phyloP scores from a whole-genome alignment of 257 asterid genomes.

The Anisodus tanguticus region DNA sequence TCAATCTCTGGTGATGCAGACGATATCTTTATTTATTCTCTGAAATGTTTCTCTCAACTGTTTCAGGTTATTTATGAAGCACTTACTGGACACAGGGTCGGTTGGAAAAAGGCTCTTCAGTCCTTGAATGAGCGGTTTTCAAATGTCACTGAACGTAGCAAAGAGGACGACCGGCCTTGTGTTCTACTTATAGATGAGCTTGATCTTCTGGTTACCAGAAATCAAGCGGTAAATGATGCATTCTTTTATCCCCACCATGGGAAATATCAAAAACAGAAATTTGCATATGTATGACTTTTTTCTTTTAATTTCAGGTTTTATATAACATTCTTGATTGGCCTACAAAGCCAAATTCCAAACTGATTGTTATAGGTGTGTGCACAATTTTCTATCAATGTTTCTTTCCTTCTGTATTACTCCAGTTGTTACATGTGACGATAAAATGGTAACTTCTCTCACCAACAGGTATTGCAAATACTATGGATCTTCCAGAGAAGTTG shows the following conservation, averaged over 20 bases:
- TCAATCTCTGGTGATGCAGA: constrained; percentile 22
- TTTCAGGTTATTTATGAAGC: constrained; percentile 94
- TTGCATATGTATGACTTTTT: constrained; percentile 24
- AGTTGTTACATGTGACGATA: neutral
- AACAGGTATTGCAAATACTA: constrained; percentile 97
- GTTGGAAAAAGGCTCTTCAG: constrained; percentile 95
- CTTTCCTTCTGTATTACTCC: neutral
- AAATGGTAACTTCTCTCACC: constrained; percentile 32
- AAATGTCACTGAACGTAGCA: constrained; percentile 53
- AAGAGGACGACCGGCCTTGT: constrained; percentile 74
- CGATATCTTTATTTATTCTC: neutral
- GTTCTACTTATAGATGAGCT: constrained; percentile 94
- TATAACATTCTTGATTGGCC: constrained; percentile 99
- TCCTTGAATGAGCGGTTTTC: constrained; percentile 81
- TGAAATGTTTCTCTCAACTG: constrained; percentile 27
- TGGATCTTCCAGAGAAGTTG: constrained; percentile 99
- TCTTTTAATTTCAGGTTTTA: constrained; percentile 59
- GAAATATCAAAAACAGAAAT: constrained; percentile 2
- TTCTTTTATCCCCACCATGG: neutral
- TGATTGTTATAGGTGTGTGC: constrained; percentile 80
- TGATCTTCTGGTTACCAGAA: constrained; percentile 92
- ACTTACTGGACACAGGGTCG: constrained; percentile 81
- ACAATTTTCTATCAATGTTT: constrained; percentile 35
- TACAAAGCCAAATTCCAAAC: constrained; percentile 79
- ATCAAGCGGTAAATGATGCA: constrained; percentile 66